Evolutionary conservation across 2,329 filamentous ascomycete genomes (phyloP).

Genomic region (Cladosporium sp.): DNA sequence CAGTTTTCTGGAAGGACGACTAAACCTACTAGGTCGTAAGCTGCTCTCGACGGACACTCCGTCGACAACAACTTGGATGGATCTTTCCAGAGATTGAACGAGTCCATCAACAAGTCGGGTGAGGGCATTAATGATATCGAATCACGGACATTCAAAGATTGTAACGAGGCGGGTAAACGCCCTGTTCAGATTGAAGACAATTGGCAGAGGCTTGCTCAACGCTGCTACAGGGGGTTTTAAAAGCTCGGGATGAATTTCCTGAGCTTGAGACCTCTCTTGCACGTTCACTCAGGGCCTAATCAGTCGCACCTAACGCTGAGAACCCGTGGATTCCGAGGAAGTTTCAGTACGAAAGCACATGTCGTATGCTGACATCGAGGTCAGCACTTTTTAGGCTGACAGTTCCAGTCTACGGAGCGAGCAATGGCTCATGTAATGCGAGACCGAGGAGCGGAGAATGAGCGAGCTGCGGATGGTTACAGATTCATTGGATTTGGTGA

Average conservation of each 20-base stretch:
- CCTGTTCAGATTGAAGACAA: not conserved
- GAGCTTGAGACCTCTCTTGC: not conserved
- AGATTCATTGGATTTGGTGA: not conserved
- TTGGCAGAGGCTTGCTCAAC: not conserved
- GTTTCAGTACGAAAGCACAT: not conserved
- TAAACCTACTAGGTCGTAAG: not conserved
- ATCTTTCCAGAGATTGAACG: not conserved
- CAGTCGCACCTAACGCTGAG: not conserved
- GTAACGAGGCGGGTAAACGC: not conserved
- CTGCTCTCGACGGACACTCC: not conserved
- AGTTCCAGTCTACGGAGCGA: not conserved
- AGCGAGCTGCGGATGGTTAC: not conserved
- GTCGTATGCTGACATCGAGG: not conserved
- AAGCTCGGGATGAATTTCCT: not conserved
- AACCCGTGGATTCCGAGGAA: not conserved
- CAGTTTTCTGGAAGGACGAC: not conserved
- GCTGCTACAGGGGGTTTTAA: not conserved
- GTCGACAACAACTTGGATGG: not conserved
- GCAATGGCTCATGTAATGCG: not conserved
- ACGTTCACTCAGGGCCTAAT: not conserved
- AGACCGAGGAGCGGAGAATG: not conserved
- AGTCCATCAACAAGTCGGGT: not conserved
- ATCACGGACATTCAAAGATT: not conserved
- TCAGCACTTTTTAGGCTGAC: too few species aligned
- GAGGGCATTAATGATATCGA: not conserved